Conservation (phyloP, 192 early-diverging fungal species). For the Paraglomus brasilianum region DNA sequence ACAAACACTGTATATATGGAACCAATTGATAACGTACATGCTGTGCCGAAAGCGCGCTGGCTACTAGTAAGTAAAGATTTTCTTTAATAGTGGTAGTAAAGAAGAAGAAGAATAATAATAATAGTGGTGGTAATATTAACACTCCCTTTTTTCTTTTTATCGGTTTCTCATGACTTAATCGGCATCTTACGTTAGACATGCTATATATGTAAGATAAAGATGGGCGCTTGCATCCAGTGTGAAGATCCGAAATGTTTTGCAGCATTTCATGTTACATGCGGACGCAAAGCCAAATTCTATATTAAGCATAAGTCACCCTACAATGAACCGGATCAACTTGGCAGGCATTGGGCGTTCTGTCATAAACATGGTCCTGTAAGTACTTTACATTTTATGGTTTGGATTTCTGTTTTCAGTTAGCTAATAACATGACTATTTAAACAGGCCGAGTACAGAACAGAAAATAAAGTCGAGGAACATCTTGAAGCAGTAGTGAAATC, state of each 20-base stretch:
- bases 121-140: slow-evolving; percentile 22
- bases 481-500: too few relatives aligned
- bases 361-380: slow-evolving; percentile 86
- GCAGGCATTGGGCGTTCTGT: slow-evolving; percentile 72
- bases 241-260: slow-evolving; percentile 83
- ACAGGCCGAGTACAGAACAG: too few relatives aligned
- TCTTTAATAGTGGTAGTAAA: slow-evolving; percentile 27
- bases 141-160: neutral
- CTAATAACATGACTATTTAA: neutral
- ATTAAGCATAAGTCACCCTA: slow-evolving; percentile 76
- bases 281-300: slow-evolving; percentile 78
- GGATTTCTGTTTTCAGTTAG: slow-evolving; percentile 25
- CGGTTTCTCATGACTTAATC: slow-evolving; percentile 13
- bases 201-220: slow-evolving; percentile 78
- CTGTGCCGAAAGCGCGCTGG: slow-evolving; percentile 89
- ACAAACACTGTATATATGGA: slow-evolving; percentile 96
- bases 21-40: slow-evolving; percentile 90
- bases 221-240: slow-evolving; percentile 96
- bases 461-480: too few relatives aligned
- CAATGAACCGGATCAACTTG: slow-evolving; percentile 56
- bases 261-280: slow-evolving; percentile 94
- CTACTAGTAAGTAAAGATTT: slow-evolving; percentile 49
- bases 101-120: neutral
- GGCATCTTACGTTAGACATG: slow-evolving; percentile 49
- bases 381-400: slow-evolving; percentile 30